Conservation (phyloP, 768 basidiomycete genomes). For the Lentinus tigrinus region DNA sequence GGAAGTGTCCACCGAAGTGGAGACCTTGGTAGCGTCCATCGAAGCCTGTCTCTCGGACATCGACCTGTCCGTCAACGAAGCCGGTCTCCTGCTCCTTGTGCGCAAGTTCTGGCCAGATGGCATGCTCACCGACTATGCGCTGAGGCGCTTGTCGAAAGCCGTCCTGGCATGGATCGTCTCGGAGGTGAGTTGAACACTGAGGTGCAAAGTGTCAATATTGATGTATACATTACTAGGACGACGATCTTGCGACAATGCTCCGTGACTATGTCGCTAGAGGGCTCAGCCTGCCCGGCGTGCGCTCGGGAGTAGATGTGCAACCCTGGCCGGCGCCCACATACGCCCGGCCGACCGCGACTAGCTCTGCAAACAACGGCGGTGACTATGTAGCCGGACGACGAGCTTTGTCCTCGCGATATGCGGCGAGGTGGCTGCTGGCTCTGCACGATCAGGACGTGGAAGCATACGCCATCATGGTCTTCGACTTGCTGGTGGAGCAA, state of each 20-base stretch:
- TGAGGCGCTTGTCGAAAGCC: constrained; percentile 56
- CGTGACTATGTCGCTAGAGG: constrained; percentile 65
- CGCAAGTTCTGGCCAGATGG: constrained; percentile 75
- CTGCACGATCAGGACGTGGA: constrained; percentile 60
- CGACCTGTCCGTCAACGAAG: constrained; percentile 73
- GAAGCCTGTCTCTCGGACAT: constrained; percentile 70
- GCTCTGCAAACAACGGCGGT: constrained; percentile 57
- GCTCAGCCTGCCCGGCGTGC: constrained; percentile 62
- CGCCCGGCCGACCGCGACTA: constrained; percentile 34
- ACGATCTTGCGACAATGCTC: constrained; percentile 62
- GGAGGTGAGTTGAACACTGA: constrained; percentile 47
- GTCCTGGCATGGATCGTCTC: constrained; percentile 71
- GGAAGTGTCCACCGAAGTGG: constrained; percentile 71
- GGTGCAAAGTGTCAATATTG: background rate
- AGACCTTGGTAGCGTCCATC: constrained; percentile 66
- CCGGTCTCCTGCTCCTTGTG: constrained; percentile 66
- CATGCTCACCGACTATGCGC: constrained; percentile 68
- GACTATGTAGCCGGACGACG: constrained; percentile 67
- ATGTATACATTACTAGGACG: constrained; percentile 45
- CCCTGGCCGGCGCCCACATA: constrained; percentile 53
- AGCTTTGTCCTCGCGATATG: constrained; percentile 54
- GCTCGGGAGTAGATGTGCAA: constrained; percentile 38
- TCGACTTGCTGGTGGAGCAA: constrained; percentile 50
- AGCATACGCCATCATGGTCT: constrained; percentile 52
- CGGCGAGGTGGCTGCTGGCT: constrained; percentile 64